Evolutionary conservation across 2,329 filamentous ascomycete species (phyloP).

Genomic region (Lizonia empirigonia): DNA sequence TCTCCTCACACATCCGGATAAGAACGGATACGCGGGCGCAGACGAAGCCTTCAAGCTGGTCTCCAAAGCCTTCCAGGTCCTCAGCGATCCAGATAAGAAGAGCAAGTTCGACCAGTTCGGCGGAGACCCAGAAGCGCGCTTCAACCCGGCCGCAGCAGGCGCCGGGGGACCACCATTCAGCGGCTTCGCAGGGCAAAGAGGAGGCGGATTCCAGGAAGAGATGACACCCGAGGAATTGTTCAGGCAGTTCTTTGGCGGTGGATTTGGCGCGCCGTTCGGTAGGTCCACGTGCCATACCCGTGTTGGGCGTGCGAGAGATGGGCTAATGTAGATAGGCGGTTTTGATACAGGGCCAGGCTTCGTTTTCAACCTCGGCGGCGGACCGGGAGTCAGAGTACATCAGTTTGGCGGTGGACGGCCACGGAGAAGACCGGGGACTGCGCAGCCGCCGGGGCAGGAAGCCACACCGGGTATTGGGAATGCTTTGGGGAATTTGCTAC

Average conservation of each 20-base stretch:
- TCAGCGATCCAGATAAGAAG: slow-evolving; percentile 93
- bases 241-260: slow-evolving; percentile 91
- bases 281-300: slow-evolving; percentile 41
- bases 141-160: slow-evolving; percentile 63
- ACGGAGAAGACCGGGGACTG: slow-evolving; percentile 69
- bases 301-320: slow-evolving; percentile 9
- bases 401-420: slow-evolving; percentile 87
- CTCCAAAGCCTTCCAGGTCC: slow-evolving; percentile 86
- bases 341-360: slow-evolving; percentile 85
- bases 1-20: slow-evolving; percentile 95
- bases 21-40: slow-evolving; percentile 93
- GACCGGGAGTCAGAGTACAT: slow-evolving; percentile 89
- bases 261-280: slow-evolving; percentile 69
- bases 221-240: slow-evolving; percentile 97
- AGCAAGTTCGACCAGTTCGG: slow-evolving; percentile 86
- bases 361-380: slow-evolving; percentile 92
- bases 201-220: slow-evolving; percentile 81
- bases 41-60: slow-evolving; percentile 99
- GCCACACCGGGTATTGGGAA: slow-evolving; percentile 56
- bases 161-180: slow-evolving; percentile 64
- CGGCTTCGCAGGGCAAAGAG: slow-evolving; percentile 61
- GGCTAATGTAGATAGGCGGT: slow-evolving; percentile 50
- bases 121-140: slow-evolving; percentile 88
- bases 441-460: slow-evolving; percentile 61
- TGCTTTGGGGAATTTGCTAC: slow-evolving; percentile 75